A percentile compares a stretch with the other conserved stretches of the same genome.
Evolutionary conservation across 345 rosid genomes (phyloP).

Genomic region (Adansonia digitata): DNA sequence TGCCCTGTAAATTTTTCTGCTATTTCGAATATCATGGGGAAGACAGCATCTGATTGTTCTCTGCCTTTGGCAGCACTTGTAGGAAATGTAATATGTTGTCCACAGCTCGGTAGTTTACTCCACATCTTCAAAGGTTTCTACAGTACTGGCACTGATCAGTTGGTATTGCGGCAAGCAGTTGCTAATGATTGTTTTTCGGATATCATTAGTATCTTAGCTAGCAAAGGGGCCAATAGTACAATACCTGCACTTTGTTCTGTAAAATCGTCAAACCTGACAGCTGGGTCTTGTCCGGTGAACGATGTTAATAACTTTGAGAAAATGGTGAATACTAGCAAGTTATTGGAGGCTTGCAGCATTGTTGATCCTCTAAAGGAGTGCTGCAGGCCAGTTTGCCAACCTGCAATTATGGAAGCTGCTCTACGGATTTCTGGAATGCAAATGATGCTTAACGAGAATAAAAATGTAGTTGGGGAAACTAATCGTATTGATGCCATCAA

Average conservation of each 20-base stretch:
- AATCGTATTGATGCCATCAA: slow-evolving; percentile 44
- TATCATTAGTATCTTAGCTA: slow-evolving; percentile 71
- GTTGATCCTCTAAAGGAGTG: slow-evolving; percentile 94
- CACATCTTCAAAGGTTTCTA: slow-evolving; percentile 75
- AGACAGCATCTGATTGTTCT: slow-evolving; percentile 83
- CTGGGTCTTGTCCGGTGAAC: slow-evolving; percentile 80
- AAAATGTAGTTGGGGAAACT: slow-evolving; percentile 38
- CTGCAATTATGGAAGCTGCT: slow-evolving; percentile 81
- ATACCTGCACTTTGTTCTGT: slow-evolving; percentile 72
- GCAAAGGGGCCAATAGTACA: slow-evolving; percentile 76
- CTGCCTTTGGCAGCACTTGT: slow-evolving; percentile 71
- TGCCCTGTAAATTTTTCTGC: slow-evolving; percentile 84
- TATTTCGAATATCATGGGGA: slow-evolving; percentile 52
- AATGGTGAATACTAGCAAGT: slow-evolving; percentile 64
- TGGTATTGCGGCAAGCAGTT: slow-evolving; percentile 61
- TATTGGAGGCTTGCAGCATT: slow-evolving; percentile 71
- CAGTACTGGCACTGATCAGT: slow-evolving; percentile 50
- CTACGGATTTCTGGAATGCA: slow-evolving; percentile 65
- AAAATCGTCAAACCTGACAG: slow-evolving; percentile 76
- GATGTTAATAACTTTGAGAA: slow-evolving; percentile 65
- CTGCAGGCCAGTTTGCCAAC: slow-evolving; percentile 83
- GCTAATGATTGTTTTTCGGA: slow-evolving; percentile 97
- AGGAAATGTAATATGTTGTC: slow-evolving; percentile 93
- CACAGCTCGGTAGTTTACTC: slow-evolving; percentile 79
- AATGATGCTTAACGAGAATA: slow-evolving; percentile 38